phyloP scores from a whole-genome alignment of 805 yeast species.

The Candida koratica region DNA sequence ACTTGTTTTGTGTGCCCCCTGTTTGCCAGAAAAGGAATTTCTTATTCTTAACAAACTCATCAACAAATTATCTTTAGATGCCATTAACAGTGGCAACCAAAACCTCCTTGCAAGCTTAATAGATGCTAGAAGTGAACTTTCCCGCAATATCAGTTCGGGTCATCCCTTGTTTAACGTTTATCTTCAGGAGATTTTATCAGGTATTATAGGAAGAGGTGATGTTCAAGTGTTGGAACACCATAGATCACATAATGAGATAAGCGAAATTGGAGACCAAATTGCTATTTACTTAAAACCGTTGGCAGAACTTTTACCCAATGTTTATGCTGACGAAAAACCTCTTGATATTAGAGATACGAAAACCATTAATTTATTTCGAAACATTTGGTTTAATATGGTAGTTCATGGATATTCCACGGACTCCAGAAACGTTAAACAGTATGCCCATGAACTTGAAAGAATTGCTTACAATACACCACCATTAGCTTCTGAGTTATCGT shows the following conservation, averaged over 20 bases:
- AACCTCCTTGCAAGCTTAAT: conserved; percentile 38
- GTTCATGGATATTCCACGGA: conserved; percentile 80
- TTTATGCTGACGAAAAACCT: conserved; percentile 40
- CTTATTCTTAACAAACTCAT: conserved; percentile 56
- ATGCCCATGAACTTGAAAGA: conserved; percentile 48
- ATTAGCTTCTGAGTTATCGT: conserved; percentile 73
- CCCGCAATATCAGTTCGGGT: conserved; percentile 33
- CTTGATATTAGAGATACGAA: conserved; percentile 43
- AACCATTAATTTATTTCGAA: conserved; percentile 62
- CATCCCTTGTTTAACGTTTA: conserved; percentile 49
- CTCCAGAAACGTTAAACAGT: conserved; percentile 50
- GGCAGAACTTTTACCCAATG: conserved; percentile 66
- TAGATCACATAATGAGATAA: conserved; percentile 69
- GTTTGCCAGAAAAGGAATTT: conserved; percentile 64
- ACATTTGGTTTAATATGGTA: conserved; percentile 91
- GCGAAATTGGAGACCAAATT: conserved; percentile 67
- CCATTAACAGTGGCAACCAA: conserved; percentile 40
- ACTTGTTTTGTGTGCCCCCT: conserved; percentile 57
- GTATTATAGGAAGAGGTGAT: conserved; percentile 75
- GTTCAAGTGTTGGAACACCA: conserved; percentile 72
- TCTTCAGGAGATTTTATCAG: conserved; percentile 60
- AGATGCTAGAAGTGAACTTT: conserved; percentile 47
- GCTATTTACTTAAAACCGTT: conserved; percentile 64
- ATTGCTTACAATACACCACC: conserved; percentile 89
- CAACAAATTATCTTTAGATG: conserved; percentile 45